These are phyloP conservation scores for Globisporangium acanthophoron DNA, from an alignment of 352 stramenopile genomes.

Conservation along the genomic window DNA sequence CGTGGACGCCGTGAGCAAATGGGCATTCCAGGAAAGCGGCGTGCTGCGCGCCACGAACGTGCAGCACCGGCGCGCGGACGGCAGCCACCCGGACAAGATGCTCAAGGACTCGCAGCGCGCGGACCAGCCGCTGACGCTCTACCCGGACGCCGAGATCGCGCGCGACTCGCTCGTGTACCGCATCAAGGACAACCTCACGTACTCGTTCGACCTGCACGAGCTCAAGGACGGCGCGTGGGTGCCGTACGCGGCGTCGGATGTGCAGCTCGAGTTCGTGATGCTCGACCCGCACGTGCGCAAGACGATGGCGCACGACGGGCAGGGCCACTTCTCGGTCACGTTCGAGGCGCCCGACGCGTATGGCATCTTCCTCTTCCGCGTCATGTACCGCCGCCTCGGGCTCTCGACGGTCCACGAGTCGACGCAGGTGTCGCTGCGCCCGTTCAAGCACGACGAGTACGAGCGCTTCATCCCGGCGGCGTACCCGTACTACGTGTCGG, in stretches of 20 bases:
- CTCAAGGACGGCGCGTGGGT: conserved; percentile 74
- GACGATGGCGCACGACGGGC: conserved; percentile 66
- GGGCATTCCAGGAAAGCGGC: conserved; percentile 84
- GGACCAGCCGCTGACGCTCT: conserved; percentile 88
- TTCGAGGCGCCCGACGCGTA: conserved; percentile 91
- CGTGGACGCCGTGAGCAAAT: conserved; percentile 65
- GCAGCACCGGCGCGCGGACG: conserved; percentile 80
- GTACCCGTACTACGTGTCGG: conserved; percentile 89
- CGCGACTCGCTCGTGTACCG: conserved; percentile 79
- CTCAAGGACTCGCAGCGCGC: conserved; percentile 82
- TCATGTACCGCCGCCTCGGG: conserved; percentile 87
- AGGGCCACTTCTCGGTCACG: conserved; percentile 75
- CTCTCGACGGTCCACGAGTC: conserved; percentile 83
- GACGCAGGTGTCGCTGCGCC: conserved; percentile 89
- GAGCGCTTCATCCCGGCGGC: conserved; percentile 91
- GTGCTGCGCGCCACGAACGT: conserved; percentile 87
- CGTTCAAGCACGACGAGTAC: conserved; percentile 95
- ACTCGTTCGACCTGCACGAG: conserved; percentile 88
- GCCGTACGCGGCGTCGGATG: conserved; percentile 72
- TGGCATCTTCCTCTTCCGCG: conserved; percentile 92
- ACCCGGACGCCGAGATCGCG: conserved; percentile 73
- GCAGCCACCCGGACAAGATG: conserved; percentile 80
- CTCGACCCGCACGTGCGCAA: conserved; percentile 90
- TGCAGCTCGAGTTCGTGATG: conserved; percentile 95
- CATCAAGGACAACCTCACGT: conserved; percentile 92